phyloP scores from a whole-genome alignment of 1,284 basidiomycete species.

The Salmacisia buchloeana region DNA sequence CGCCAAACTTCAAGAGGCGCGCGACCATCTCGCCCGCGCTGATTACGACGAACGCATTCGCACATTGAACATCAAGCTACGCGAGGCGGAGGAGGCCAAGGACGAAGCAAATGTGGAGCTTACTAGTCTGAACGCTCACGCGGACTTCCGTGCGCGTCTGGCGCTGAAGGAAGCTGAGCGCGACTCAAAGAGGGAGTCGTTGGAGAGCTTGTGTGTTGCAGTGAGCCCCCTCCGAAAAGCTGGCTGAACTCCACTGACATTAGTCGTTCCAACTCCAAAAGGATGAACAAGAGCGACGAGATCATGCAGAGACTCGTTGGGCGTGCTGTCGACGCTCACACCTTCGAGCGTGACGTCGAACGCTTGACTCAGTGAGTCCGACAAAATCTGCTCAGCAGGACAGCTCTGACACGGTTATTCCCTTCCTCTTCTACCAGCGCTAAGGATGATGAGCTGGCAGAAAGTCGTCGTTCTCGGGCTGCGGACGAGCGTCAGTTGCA shows the following conservation, averaged over 20 bases:
- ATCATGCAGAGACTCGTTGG: slow-evolving; percentile 17
- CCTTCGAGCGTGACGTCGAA: not conserved
- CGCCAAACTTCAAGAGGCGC: slow-evolving; percentile 19
- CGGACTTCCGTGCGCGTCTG: slow-evolving; percentile 74
- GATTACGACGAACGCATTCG: slow-evolving; percentile 68
- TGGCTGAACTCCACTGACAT: slow-evolving; percentile 47
- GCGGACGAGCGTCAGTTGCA: slow-evolving; percentile 23
- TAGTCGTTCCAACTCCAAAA: no score
- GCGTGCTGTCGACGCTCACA: not conserved
- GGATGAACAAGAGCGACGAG: slow-evolving; percentile 6
- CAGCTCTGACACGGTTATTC: not conserved
- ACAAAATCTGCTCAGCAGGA: not conserved
- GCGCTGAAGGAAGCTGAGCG: slow-evolving; percentile 59
- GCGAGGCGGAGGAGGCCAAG: slow-evolving; percentile 65
- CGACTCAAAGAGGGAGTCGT: slow-evolving; percentile 57
- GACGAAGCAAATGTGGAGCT: slow-evolving; percentile 71
- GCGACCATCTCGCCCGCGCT: slow-evolving; percentile 27
- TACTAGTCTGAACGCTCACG: slow-evolving; percentile 68
- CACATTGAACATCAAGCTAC: slow-evolving; percentile 59
- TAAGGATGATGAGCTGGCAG: slow-evolving; percentile 27
- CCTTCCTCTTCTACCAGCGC: slow-evolving; percentile 25
- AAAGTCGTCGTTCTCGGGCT: slow-evolving; percentile 18
- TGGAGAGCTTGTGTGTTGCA: slow-evolving; percentile 62
- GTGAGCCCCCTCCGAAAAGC: slow-evolving; percentile 60
- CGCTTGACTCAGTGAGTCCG: slow-evolving; percentile 1